These are phyloP conservation scores for Acanthamoeba healyi DNA, from an alignment of 208 protist species.

Conservation along the genomic window DNA sequence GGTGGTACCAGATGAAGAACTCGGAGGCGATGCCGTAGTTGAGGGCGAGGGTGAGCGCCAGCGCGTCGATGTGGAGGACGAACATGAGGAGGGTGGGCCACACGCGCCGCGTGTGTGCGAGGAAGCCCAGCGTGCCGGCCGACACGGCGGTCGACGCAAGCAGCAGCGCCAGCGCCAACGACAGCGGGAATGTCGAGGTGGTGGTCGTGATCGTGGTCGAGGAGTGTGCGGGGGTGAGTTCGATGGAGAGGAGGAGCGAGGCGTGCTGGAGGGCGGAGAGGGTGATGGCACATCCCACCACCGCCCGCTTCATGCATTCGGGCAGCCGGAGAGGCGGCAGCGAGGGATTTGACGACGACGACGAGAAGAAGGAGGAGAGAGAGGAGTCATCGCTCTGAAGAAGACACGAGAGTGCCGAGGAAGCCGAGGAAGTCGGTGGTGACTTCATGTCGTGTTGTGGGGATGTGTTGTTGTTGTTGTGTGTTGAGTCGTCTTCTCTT, in stretches of 20 bases:
- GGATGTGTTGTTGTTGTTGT: no score
- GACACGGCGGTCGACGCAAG: background rate
- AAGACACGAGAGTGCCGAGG: no score
- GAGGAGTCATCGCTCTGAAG: background rate
- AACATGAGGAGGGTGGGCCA: background rate
- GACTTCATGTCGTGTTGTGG: no score
- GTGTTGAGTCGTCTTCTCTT: no score
- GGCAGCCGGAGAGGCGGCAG: background rate
- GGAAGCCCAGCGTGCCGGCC: background rate
- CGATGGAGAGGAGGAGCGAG: slow-evolving; percentile 32
- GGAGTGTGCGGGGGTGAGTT: background rate
- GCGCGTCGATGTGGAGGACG: background rate
- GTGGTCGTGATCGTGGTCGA: background rate
- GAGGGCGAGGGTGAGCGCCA: slow-evolving; percentile 3
- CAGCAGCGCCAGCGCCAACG: background rate
- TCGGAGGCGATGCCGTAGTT: slow-evolving; percentile 37
- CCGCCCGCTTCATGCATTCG: background rate
- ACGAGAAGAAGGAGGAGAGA: background rate
- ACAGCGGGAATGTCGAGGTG: background rate
- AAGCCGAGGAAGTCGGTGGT: no score
- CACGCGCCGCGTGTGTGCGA: background rate
- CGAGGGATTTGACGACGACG: background rate
- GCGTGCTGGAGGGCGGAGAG: slow-evolving; percentile 10
- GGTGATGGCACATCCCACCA: slow-evolving; percentile 5
- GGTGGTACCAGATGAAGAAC: slow-evolving; percentile 7